Percentiles rank a stretch among this genome's conserved stretches.
These are phyloP conservation scores for Lolium rigidum DNA, from an alignment of 176 grass and related monocot genomes.

Conservation along the genomic window DNA sequence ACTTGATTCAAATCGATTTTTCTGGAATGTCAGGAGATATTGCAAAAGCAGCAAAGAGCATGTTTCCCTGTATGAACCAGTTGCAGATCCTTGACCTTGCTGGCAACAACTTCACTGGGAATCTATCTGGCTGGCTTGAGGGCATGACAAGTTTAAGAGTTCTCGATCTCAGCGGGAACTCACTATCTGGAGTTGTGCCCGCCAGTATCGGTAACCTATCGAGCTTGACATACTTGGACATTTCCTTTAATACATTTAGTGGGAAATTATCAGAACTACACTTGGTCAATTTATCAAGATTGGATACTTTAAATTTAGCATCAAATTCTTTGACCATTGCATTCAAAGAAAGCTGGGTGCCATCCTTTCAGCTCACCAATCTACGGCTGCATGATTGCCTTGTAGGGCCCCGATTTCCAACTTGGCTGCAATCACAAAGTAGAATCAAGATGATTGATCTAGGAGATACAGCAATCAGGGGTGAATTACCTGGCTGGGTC, in stretches of 20 bases:
- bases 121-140: slow-evolving; percentile 28
- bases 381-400: slow-evolving; percentile 33
- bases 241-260: slow-evolving; percentile 31
- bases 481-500: slow-evolving; percentile 23
- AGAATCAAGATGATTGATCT: slow-evolving; percentile 33
- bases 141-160: slow-evolving; percentile 34
- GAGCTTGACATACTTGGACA: slow-evolving; percentile 28
- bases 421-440: slow-evolving; percentile 39
- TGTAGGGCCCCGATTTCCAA: slow-evolving; percentile 6
- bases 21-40: slow-evolving; percentile 36
- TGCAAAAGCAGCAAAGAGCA: background rate
- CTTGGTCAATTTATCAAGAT: slow-evolving; percentile 28
- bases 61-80: slow-evolving; percentile 5
- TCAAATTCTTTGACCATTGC: slow-evolving; percentile 4
- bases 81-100: slow-evolving; percentile 26
- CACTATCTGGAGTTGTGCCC: slow-evolving; percentile 34
- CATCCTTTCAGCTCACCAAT: slow-evolving; percentile 24
- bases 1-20: slow-evolving; percentile 31
- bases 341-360: background rate
- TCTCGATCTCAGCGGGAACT: slow-evolving; percentile 57
- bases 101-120: slow-evolving; percentile 37
- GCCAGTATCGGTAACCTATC: slow-evolving; percentile 15
- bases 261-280: slow-evolving; percentile 27
- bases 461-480: slow-evolving; percentile 7
- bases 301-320: slow-evolving; percentile 38